A percentile compares a stretch with the other conserved stretches of the same genome.
Conservation (phyloP, 2,329 filamentous ascomycete genomes). For the Cordyceps cicadae region DNA sequence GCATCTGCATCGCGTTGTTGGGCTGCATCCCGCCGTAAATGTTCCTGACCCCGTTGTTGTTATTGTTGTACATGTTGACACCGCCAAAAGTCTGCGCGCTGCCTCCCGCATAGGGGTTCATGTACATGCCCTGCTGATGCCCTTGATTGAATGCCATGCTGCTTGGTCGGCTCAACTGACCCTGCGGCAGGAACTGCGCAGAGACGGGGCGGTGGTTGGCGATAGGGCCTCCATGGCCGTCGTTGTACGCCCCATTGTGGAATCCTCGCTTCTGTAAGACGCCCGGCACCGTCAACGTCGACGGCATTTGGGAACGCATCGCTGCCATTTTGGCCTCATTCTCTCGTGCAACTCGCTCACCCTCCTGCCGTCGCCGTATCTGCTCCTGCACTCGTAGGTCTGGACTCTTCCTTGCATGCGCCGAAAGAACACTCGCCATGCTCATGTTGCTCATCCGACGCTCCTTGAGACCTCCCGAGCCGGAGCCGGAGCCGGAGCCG, state of each 20-base stretch:
- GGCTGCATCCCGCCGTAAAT: constrained; percentile 16
- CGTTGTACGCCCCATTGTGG: constrained; percentile 46
- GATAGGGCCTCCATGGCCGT: constrained; percentile 36
- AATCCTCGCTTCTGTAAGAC: constrained; percentile 36
- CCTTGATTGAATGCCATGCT: constrained; percentile 10
- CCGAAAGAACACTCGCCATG: constrained; percentile 51
- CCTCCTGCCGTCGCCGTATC: constrained; percentile 32
- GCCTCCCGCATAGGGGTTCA: constrained; percentile 10
- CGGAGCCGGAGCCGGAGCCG: not conserved
- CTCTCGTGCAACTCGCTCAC: constrained; percentile 31
- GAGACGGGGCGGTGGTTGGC: constrained; percentile 19
- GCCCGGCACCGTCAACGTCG: constrained; percentile 25
- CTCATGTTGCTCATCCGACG: constrained; percentile 42
- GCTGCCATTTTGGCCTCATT: constrained; percentile 41
- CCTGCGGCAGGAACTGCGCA: constrained; percentile 10
- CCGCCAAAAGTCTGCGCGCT: not conserved
- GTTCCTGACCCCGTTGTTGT: constrained; percentile 12
- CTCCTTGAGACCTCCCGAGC: constrained; percentile 16
- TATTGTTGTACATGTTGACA: constrained; percentile 1
- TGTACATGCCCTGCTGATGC: not conserved
- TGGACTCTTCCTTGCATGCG: constrained; percentile 32
- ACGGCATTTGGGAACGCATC: constrained; percentile 42
- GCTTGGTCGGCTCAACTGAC: constrained; percentile 17
- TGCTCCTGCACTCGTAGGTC: constrained; percentile 36
- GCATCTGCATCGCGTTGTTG: constrained; percentile 17